Percentiles rank a stretch among this genome's conserved stretches.
These are phyloP conservation scores for Erysimum cheiranthoides DNA, from an alignment of 345 rosid species.

Conservation along the genomic window DNA sequence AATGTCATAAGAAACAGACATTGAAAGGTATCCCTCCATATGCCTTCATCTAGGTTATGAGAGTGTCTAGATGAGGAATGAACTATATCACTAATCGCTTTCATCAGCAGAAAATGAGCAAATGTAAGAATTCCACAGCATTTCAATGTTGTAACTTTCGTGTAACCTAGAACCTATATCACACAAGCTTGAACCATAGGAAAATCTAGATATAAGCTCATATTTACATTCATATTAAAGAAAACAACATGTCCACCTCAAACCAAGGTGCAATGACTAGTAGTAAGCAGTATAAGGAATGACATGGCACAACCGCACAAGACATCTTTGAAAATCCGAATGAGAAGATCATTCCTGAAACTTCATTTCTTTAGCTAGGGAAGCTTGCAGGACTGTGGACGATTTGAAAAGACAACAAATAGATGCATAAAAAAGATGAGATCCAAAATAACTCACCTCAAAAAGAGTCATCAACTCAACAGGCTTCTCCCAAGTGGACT, in stretches of 20 bases:
- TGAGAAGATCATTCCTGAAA: conserved; percentile 18
- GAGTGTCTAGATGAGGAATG: conserved; percentile 19
- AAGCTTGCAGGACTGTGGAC: conserved; percentile 24
- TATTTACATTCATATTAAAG: conserved; percentile 1
- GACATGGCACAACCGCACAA: conserved; percentile 29
- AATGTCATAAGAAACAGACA: conserved; percentile 20
- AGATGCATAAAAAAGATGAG: conserved; percentile 25
- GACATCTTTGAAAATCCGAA: conserved; percentile 20
- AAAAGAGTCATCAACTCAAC: conserved; percentile 83
- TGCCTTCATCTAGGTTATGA: conserved; percentile 16
- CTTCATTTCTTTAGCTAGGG: conserved; percentile 26
- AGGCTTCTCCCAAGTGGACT: conserved; percentile 96
- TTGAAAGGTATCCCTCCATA: conserved; percentile 20
- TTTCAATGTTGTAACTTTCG: conserved; percentile 23
- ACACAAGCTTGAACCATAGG: conserved; percentile 29
- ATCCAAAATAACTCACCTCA: conserved; percentile 69
- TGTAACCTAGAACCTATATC: conserved; percentile 19
- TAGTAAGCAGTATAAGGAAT: conserved; percentile 11
- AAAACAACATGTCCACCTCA: conserved; percentile 28
- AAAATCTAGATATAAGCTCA: conserved; percentile 25
- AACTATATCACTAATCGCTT: conserved; percentile 19
- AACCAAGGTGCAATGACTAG: conserved; percentile 25
- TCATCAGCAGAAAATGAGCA: conserved; percentile 28
- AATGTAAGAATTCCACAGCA: conserved; percentile 27
- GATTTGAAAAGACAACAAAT: conserved; percentile 9